A percentile compares a stretch with the other conserved stretches of the same genome.
Conservation (phyloP, 495 filamentous ascomycete species). For the Tuber magnatum region DNA sequence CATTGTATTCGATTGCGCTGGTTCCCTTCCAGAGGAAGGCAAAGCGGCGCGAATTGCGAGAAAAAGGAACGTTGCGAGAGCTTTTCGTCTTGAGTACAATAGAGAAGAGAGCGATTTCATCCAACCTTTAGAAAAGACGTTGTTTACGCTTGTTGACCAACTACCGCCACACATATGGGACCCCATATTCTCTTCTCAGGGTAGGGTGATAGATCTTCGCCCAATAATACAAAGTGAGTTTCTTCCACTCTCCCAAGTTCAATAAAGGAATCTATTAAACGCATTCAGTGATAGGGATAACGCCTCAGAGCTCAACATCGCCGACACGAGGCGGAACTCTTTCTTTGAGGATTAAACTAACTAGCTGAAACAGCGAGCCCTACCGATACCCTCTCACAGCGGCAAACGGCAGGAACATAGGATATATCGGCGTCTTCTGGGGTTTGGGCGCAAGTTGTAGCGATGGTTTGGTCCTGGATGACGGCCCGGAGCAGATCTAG, state of each 20-base stretch:
- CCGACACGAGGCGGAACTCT: neutral
- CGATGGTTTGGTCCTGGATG: neutral
- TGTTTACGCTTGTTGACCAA: neutral
- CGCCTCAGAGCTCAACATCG: neutral
- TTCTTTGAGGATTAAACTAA: neutral
- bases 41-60: neutral
- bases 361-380: neutral
- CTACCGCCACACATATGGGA: neutral
- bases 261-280: neutral
- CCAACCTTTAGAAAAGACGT: neutral
- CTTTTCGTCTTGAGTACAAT: neutral
- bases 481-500: neutral
- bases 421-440: neutral
- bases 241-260: neutral
- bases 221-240: neutral
- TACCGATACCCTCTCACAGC: neutral
- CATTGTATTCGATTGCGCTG: constrained; percentile 25
- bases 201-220: neutral
- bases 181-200: neutral
- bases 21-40: constrained; percentile 9
- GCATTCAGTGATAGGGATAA: neutral
- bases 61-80: constrained; percentile 2
- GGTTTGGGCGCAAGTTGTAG: neutral
- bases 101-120: neutral
- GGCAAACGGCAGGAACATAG: neutral